These are phyloP conservation scores for Solanum bulbocastanum DNA, from an alignment of 257 asterid genomes.

Conservation along the genomic window DNA sequence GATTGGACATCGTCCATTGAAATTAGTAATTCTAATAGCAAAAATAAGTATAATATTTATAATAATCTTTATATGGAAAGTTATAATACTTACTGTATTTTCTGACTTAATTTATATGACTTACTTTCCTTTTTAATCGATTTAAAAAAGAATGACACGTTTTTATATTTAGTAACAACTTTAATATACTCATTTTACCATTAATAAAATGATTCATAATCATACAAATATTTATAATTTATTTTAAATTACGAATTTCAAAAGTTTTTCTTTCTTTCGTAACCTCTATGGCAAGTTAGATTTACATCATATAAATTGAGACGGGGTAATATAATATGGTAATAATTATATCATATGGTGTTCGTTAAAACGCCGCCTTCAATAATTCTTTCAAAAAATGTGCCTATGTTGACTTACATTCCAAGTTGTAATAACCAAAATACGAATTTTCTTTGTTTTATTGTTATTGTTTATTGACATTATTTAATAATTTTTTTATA, in stretches of 20 bases:
- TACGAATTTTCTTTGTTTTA: not conserved
- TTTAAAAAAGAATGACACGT: not conserved
- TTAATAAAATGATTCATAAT: no score
- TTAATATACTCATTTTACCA: no score
- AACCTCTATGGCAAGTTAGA: fast-evolving
- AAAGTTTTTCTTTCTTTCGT: no score
- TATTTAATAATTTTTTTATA: not conserved
- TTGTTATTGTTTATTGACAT: not conserved
- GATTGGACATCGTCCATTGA: not conserved
- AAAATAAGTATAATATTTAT: not conserved
- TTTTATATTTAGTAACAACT: no score
- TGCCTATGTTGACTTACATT: not conserved
- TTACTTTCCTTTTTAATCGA: fast-evolving
- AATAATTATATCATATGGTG: not conserved
- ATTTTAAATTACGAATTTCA: no score
- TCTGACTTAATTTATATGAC: no score
- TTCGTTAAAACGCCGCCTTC: not conserved
- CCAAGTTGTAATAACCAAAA: not conserved
- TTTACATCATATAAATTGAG: not conserved
- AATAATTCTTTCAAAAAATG: no score
- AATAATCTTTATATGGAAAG: no score
- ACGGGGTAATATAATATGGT: fast-evolving
- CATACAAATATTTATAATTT: no score
- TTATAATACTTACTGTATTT: no score
- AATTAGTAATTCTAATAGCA: not conserved